Evolutionary conservation across 768 basidiomycete genomes (phyloP), one percentile per base, ranked within the genome.

Genomic region (Russula compacta): DNA sequence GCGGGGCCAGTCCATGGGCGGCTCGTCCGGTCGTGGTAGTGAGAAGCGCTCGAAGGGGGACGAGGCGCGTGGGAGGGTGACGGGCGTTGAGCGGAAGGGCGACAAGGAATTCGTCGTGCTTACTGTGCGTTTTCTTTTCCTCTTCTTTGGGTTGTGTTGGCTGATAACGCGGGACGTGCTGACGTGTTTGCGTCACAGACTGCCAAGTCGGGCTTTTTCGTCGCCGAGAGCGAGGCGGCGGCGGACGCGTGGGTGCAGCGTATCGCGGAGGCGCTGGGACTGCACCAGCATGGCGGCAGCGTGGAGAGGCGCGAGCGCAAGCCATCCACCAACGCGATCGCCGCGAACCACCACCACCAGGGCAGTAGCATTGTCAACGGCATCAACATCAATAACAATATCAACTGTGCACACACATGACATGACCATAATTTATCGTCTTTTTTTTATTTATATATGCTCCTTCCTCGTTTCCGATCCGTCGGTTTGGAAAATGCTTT

Each of bases 81-180:
- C 74, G 4, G 75, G 77, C 24, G 79, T 81, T 0, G 81, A 80
- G 57, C 71, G 75, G 32, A 83, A 82, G 66, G 74, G 81, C 50
- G 82, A 81, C 56, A 73, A 80, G 40, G 82, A 83, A 68, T 84
- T 86, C 68, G 78, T 81, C 15, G 76, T 86, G 39, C 71, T 84
- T 65, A 83, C 84, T 44, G 85, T 86, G 62, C 68, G 82, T 73
- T 21, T n/a, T 49, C 7, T 10, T 36, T 17, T 19, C 17, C 7
- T 6, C 10, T 10, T 35, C 6, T 51, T 32, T 51, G 17, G 17
- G 39, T 42, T 42, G 42, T 42, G 42, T n/a, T n/a, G n/a, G n/a
- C n/a, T n/a, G n/a, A n/a, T n/a, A n/a, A n/a, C n/a, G n/a, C n/a
- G n/a, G n/a, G n/a, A n/a, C n/a, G n/a, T n/a, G n/a, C n/a, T 53